These are phyloP conservation scores for Mycothermus thermophilus DNA, from an alignment of 495 filamentous ascomycete genomes.

Conservation along the genomic window DNA sequence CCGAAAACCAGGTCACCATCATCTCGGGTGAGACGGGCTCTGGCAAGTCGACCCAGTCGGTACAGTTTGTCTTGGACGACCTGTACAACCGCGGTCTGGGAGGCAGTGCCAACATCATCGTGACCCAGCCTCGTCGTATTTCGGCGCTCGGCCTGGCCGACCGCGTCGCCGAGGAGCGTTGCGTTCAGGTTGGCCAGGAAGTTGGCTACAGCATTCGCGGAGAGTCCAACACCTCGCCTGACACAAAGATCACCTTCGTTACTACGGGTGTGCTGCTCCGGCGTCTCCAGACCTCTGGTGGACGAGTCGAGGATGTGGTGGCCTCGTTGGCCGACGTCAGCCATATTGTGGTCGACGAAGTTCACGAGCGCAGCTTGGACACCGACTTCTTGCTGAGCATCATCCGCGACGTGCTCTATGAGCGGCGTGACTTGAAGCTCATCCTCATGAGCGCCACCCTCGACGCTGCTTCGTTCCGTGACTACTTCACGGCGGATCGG, in stretches of 20 bases:
- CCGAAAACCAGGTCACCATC: conserved; percentile 71
- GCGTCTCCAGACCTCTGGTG: conserved; percentile 74
- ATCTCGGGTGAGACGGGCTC: conserved; percentile 95
- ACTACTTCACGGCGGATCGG: conserved; percentile 57
- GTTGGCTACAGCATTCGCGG: conserved; percentile 92
- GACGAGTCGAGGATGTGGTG: conserved; percentile 59
- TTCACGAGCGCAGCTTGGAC: conserved; percentile 90
- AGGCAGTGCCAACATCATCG: conserved; percentile 74
- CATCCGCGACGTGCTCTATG: conserved; percentile 65
- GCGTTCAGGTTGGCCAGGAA: conserved; percentile 67
- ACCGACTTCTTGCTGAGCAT: conserved; percentile 89
- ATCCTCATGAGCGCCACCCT: conserved; percentile 98
- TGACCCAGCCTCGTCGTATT: conserved; percentile 89
- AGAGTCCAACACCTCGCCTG: conserved; percentile 51
- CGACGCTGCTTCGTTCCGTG: conserved; percentile 72
- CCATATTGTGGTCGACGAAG: conserved; percentile 92
- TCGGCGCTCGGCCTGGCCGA: conserved; percentile 90
- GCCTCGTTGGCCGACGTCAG: conserved; percentile 75
- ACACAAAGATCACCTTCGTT: conserved; percentile 86
- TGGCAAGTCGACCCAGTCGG: conserved; percentile 92
- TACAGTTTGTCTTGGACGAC: conserved; percentile 91
- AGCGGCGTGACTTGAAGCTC: conserved; percentile 72
- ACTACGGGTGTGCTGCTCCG: conserved; percentile 93
- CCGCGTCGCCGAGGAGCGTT: conserved; percentile 85
- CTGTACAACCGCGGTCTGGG: conserved; percentile 67